Conservation (phyloP, 2,329 filamentous ascomycete species). For the Ophiosphaerella korrae region DNA sequence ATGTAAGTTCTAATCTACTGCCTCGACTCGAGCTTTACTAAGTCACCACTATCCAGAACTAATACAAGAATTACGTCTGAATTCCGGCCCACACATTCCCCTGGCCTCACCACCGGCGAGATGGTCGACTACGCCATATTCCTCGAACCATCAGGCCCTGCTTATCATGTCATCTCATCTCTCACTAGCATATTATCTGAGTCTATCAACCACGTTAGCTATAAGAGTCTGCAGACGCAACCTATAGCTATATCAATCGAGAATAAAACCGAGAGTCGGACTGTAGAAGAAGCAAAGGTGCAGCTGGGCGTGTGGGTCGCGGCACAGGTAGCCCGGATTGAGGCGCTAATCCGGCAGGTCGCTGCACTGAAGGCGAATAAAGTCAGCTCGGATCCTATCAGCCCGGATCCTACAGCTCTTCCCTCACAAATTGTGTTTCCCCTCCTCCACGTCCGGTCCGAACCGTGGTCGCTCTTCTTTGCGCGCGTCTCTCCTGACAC, state of each 20-base stretch:
- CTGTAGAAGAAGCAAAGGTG: slow-evolving; percentile 22
- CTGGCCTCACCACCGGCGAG: slow-evolving; percentile 18
- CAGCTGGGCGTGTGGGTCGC: slow-evolving; percentile 20
- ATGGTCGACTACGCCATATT: slow-evolving; percentile 22
- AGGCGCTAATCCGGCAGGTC: slow-evolving; percentile 8
- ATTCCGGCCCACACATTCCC: slow-evolving; percentile 14
- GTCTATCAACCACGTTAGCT: slow-evolving; percentile 21
- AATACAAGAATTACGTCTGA: slow-evolving; percentile 17
- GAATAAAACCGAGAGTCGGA: slow-evolving; percentile 21
- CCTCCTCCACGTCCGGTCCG: too few relatives aligned
- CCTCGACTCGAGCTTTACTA: slow-evolving; percentile 11
- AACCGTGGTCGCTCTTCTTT: too few relatives aligned
- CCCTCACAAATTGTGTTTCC: too few relatives aligned
- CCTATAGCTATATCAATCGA: slow-evolving; percentile 15
- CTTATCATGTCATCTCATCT: slow-evolving; percentile 16
- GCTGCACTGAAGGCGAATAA: slow-evolving; percentile 6
- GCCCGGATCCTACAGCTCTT: too few relatives aligned
- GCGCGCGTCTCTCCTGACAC: too few relatives aligned
- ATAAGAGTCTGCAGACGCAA: slow-evolving; percentile 13
- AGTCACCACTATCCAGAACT: slow-evolving; percentile 14
- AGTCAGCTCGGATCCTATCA: too few relatives aligned
- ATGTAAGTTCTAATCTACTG: slow-evolving; percentile 13
- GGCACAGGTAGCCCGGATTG: slow-evolving; percentile 15
- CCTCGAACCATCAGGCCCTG: slow-evolving; percentile 15
- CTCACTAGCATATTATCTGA: slow-evolving; percentile 13